A percentile compares a stretch with the other conserved stretches of the same genome.
These are phyloP conservation scores for Xerocomus amazonicus DNA, from an alignment of 1,284 basidiomycete species.

Conservation along the genomic window DNA sequence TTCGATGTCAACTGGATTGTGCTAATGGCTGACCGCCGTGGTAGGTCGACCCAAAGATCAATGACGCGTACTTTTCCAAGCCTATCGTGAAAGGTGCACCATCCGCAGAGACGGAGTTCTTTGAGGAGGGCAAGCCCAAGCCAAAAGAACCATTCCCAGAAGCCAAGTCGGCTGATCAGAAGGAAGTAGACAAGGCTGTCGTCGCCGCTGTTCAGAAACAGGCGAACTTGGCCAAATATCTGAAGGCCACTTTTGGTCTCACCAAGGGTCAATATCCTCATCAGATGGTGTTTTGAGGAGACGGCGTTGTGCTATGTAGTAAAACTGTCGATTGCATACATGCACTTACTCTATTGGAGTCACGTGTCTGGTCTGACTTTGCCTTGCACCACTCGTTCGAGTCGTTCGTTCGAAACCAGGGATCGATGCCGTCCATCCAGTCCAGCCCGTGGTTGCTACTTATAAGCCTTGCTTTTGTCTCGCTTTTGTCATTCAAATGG, in stretches of 20 bases:
- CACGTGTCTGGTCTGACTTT: constrained; percentile 12
- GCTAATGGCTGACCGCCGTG: constrained; percentile 5
- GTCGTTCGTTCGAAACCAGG: too few relatives aligned
- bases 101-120: constrained; percentile 95
- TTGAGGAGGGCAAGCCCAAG: constrained; percentile 91
- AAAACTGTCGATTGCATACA: constrained; percentile 21
- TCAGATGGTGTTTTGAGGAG: constrained; percentile 76
- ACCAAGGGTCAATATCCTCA: constrained; percentile 95
- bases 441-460: constrained; percentile 12
- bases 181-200: constrained; percentile 84
- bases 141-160: constrained; percentile 89
- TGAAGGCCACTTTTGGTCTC: constrained; percentile 91
- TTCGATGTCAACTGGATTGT: constrained; percentile 6
- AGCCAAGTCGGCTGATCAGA: constrained; percentile 91
- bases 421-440: constrained; percentile 11
- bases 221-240: constrained; percentile 90
- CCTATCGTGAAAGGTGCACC: constrained; percentile 61
- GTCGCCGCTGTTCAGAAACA: constrained; percentile 90
- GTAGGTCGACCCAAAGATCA: constrained; percentile 85
- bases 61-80: constrained; percentile 96
- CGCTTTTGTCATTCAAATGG: constrained; percentile 22
- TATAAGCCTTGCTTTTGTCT: constrained; percentile 11
- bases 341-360: not conserved
- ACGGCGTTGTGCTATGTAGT: constrained; percentile 10
- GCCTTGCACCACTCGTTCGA: not conserved